phyloP scores from a whole-genome alignment of 108 stramenopile species.

The Mayamaea pseudoterrestris region DNA sequence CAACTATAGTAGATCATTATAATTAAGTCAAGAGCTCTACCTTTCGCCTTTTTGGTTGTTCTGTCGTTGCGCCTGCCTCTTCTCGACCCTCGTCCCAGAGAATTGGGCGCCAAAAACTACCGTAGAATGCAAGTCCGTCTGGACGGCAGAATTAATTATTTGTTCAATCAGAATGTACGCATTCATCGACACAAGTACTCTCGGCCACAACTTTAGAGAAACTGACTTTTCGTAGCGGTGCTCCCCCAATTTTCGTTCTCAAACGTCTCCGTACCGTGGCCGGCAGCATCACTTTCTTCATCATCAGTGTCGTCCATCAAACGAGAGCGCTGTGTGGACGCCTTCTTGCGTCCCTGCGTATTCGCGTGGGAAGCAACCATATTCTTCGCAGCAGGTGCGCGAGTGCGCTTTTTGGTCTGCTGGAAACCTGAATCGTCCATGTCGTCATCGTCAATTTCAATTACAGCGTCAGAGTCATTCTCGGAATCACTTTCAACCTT shows the following conservation, averaged over 20 bases:
- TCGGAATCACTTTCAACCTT: slow-evolving; percentile 5
- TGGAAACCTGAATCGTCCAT: background rate
- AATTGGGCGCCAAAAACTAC: too few species aligned
- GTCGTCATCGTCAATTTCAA: slow-evolving; percentile 6
- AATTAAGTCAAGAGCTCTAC: too few species aligned
- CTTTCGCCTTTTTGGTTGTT: too few species aligned
- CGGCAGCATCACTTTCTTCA: slow-evolving; percentile 18
- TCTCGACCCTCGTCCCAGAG: too few species aligned
- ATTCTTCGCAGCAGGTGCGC: background rate
- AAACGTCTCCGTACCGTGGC: background rate
- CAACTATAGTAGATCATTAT: too few species aligned
- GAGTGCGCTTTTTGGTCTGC: background rate
- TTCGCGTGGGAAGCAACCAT: background rate
- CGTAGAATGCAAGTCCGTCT: too few species aligned
- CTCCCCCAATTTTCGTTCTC: slow-evolving; percentile 12
- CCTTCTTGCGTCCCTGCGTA: background rate
- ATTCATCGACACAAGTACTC: too few species aligned
- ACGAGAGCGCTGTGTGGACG: background rate
- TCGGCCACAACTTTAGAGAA: background rate
- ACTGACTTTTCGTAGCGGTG: slow-evolving; percentile 5
- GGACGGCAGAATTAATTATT: too few species aligned
- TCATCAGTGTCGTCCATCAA: slow-evolving; percentile 16
- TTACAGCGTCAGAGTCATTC: background rate
- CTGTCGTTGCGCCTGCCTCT: too few species aligned
- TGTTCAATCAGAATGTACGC: too few species aligned